phyloP scores from a whole-genome alignment of 2,329 filamentous ascomycete species.

The Biscogniauxia marginata region DNA sequence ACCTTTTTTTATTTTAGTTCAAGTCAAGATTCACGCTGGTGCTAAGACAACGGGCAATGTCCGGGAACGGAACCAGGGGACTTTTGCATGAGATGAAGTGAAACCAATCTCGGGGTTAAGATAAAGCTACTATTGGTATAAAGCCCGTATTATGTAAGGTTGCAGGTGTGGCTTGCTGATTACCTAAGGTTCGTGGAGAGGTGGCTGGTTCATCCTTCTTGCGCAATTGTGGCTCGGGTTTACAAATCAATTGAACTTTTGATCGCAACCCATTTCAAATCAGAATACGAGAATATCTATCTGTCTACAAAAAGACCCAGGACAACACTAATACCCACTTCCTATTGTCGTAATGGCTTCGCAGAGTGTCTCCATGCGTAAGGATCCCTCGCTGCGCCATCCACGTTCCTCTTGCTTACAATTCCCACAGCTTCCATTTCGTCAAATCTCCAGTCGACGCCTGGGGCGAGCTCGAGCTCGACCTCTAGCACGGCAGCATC shows the following conservation, averaged over 20 bases:
- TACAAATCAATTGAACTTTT: background rate
- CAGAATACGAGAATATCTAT: background rate
- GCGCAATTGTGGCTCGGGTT: background rate
- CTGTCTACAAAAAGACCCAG: slow-evolving; percentile 5
- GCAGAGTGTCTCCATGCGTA: slow-evolving; percentile 25
- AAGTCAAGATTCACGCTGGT: background rate
- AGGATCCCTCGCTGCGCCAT: background rate
- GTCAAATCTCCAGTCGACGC: slow-evolving; percentile 24
- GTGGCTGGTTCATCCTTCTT: too few relatives aligned
- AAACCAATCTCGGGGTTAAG: background rate
- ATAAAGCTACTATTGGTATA: too few relatives aligned
- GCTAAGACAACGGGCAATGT: background rate
- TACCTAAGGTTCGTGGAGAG: too few relatives aligned
- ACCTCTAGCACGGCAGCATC: slow-evolving; percentile 21
- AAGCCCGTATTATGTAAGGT: too few relatives aligned
- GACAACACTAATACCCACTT: background rate
- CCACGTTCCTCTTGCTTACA: slow-evolving; percentile 12
- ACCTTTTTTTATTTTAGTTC: background rate
- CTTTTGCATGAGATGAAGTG: background rate
- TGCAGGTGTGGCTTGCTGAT: too few relatives aligned
- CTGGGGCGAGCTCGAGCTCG: slow-evolving; percentile 13
- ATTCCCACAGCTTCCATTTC: slow-evolving; percentile 25
- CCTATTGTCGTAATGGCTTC: slow-evolving; percentile 14
- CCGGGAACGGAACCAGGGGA: background rate
- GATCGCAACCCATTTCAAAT: background rate